Base-by-base conservation (phyloP, 495 filamentous ascomycete genomes). In the Neurospora cerealis region DNA sequence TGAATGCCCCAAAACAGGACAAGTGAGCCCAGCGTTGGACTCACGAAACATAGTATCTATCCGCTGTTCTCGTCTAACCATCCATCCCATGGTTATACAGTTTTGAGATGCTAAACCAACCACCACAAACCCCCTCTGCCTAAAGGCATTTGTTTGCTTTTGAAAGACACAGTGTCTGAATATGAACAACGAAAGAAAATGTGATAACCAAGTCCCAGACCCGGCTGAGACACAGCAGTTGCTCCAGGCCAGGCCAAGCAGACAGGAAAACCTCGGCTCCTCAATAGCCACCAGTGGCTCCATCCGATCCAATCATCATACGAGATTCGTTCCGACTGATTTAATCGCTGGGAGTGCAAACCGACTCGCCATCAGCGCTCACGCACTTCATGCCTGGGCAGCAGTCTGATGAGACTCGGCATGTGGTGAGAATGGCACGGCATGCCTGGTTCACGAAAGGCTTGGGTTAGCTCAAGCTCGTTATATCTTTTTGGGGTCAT, bases 311-410 rank as follows among this genome's bases (percentile, higher is more conserved):
- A 21, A 34, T 19, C 28, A 36, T 17, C 21, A 66, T 15, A 66
- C 54, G 6, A 32, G 13, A 19, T 34, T 4, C 5, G 1, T 34
- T 15, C 24, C 5, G 15, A 28, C 40, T 36, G 41, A 24, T 4
- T 60, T n/a, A 66, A 11, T 62, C n/a, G 34, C 66, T 42, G 8
- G 72, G 72, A 21, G 66, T 73, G 72, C 72, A 73, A 15, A 73
- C 40, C 4, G 66, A 28, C 39, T 73, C 72, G 41, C 66, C 66
- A 70, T 70, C 72, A 37, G 69, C 69, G 66, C 28, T 73, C 32
- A 41, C 66, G 62, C 72, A 73, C 13, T 46, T 69, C 66, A 73
- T 70, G 15, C 69, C 69, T 1, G 72, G 24, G 72, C 72, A 73
- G 69, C 72, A 73, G 40, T 73, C 72, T n/a, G 48, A 38, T 34